Base-by-base conservation (phyloP, 352 stramenopile genomes). In the Phytophthora melonis region DNA sequence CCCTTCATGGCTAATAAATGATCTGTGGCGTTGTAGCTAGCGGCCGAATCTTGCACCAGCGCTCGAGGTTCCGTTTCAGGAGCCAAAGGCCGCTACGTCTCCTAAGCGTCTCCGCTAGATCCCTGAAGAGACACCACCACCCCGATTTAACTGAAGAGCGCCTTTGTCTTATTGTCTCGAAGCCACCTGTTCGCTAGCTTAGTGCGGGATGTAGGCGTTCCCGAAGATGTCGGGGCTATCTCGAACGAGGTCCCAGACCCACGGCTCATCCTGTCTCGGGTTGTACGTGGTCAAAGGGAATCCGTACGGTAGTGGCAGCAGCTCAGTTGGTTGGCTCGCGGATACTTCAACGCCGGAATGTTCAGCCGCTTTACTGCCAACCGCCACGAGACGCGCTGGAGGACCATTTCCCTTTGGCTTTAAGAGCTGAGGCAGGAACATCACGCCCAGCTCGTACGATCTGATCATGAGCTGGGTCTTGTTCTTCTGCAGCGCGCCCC, bases 391-490 rank as follows among this genome's bases (percentile, higher is more conserved):
- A 58, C 55, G 77, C 27, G 56, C n/a, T 7, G 21, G 21, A 58
- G 52, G 5, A 34, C 36, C 43, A 45, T 66, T 49, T 10, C 49
- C 66, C 53, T 67, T 25, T 34, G 18, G 25, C n/a, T n/a, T 19
- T 30, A 80, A 50, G 2, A 86, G 43, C 5, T 70, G 63, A 14
- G 87, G 85, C 5, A 94, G 60, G 53, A 94, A 94, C 50, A 96
- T 77, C 19, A 96, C 81, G 0, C 89, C 89, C 4, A 96, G 75
- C 58, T 96, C 89, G 69, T 95, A 96, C 1, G 88, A 94, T 19
- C 89, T 81, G 58, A 96, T 90, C 85, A 94, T 93, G 53, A 96
- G 79, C 58, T 96, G 89, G 8, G 84, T 80, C 41, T 83, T 78
- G 68, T 87, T 88, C 58, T 92, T 94, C 73, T 96, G 87, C n/a